phyloP scores from a whole-genome alignment of 805 yeast genomes.

The Kuraishia molischiana region DNA sequence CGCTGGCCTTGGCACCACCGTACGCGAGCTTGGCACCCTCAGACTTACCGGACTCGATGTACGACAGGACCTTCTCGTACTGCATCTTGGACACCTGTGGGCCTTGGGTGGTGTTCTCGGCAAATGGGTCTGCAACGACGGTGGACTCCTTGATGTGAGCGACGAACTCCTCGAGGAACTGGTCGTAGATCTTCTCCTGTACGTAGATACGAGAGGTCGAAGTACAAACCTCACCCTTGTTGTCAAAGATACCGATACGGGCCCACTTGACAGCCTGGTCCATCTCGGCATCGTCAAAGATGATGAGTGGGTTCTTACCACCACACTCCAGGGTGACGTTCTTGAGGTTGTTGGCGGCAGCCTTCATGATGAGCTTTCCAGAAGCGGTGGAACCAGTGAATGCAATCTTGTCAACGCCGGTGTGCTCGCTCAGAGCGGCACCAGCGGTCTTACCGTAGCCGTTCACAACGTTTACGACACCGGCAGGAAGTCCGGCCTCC shows the following conservation, averaged over 20 bases:
- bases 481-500: constrained; percentile 67
- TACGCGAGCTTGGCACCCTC: constrained; percentile 62
- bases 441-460: constrained; percentile 70
- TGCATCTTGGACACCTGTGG: constrained; percentile 64
- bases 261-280: constrained; percentile 45
- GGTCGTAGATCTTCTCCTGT: constrained; percentile 32
- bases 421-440: constrained; percentile 54
- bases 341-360: constrained; percentile 51
- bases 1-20: constrained; percentile 44
- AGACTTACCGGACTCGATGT: constrained; percentile 53
- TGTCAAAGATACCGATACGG: constrained; percentile 33
- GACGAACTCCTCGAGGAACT: constrained; percentile 27
- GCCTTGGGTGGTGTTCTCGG: constrained; percentile 56
- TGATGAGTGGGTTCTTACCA: constrained; percentile 46
- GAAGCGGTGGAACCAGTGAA: constrained; percentile 76
- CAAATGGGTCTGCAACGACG: constrained; percentile 62
- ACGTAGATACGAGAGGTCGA: constrained; percentile 36
- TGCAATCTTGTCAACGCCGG: constrained; percentile 59
- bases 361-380: constrained; percentile 60
- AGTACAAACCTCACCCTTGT: constrained; percentile 38
- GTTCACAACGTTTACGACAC: constrained; percentile 64
- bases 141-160: constrained; percentile 28
- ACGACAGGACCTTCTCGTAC: constrained; percentile 55
- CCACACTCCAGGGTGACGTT: constrained; percentile 55
- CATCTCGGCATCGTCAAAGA: constrained; percentile 42